Percentiles rank a stretch among this genome's conserved stretches.
phyloP scores from a whole-genome alignment of 768 basidiomycete genomes.

The Phylloporus sp. region DNA sequence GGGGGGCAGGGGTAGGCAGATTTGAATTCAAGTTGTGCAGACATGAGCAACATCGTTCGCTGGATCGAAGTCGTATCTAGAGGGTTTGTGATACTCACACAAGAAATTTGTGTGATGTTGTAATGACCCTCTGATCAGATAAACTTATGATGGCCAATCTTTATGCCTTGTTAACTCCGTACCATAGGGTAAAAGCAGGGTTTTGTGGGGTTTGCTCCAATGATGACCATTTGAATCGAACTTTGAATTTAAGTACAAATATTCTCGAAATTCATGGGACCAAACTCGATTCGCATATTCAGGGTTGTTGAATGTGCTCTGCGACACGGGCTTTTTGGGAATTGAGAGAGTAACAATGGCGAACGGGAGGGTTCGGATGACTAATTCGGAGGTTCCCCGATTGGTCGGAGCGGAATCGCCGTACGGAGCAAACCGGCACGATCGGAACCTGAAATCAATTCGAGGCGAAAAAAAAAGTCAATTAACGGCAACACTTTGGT shows the following conservation, averaged over 20 bases:
- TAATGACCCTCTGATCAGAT: constrained; percentile 1
- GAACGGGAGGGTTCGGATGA: too few relatives aligned
- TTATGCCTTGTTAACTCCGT: not conserved
- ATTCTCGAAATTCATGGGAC: too few relatives aligned
- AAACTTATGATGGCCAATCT: not conserved
- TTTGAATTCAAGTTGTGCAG: constrained; percentile 7
- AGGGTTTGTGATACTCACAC: not conserved
- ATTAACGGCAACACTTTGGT: constrained; percentile 1
- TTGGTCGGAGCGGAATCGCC: constrained; percentile 15
- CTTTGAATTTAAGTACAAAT: too few relatives aligned
- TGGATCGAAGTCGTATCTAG: not conserved
- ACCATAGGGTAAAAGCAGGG: too few relatives aligned
- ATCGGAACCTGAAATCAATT: constrained; percentile 23
- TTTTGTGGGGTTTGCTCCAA: too few relatives aligned
- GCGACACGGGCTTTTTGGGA: too few relatives aligned
- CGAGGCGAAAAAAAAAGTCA: constrained; percentile 10
- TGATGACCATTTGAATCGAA: too few relatives aligned
- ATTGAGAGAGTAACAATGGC: too few relatives aligned
- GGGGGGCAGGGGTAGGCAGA: constrained; percentile 1
- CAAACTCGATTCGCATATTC: too few relatives aligned
- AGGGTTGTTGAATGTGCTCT: too few relatives aligned
- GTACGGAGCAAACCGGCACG: constrained; percentile 28
- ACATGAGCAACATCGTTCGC: not conserved
- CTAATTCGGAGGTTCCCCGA: constrained; percentile 11
- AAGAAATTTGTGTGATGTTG: not conserved